A percentile compares a stretch with the other conserved stretches of the same genome.
Conservation (phyloP, 2,329 filamentous ascomycete species). For the Phialophora tarda region DNA sequence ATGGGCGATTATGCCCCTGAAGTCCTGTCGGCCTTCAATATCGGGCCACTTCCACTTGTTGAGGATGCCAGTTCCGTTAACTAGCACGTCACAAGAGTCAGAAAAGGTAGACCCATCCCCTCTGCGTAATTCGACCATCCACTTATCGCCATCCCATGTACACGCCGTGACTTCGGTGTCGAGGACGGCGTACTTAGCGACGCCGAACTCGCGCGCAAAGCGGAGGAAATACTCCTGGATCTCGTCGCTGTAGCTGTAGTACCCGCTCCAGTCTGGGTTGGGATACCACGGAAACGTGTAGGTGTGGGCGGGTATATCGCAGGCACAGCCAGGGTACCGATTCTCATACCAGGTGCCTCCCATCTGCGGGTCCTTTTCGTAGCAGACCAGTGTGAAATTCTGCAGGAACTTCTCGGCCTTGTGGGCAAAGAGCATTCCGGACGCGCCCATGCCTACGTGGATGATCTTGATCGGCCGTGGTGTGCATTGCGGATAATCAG, state of each 20-base stretch:
- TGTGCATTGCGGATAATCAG: slow-evolving; percentile 29
- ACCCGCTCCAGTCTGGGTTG: slow-evolving; percentile 39
- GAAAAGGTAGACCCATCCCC: slow-evolving; percentile 19
- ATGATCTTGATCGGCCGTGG: slow-evolving; percentile 32
- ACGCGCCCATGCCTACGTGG: slow-evolving; percentile 34
- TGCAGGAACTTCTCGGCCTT: slow-evolving; percentile 45
- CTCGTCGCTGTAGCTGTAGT: slow-evolving; percentile 40
- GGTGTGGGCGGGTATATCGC: slow-evolving; percentile 47
- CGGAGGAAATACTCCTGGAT: slow-evolving; percentile 41
- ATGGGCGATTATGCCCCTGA: slow-evolving; percentile 45
- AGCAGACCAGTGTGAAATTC: slow-evolving; percentile 33
- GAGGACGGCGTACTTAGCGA: slow-evolving; percentile 23
- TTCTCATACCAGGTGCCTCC: slow-evolving; percentile 31
- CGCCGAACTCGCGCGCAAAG: slow-evolving; percentile 37
- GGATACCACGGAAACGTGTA: slow-evolving; percentile 35
- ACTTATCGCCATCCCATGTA: slow-evolving; percentile 15
- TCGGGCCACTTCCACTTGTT: slow-evolving; percentile 46
- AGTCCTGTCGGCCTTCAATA: slow-evolving; percentile 45
- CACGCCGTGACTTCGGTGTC: slow-evolving; percentile 24
- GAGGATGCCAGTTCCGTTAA: slow-evolving; percentile 28
- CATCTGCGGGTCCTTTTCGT: slow-evolving; percentile 32
- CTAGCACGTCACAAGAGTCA: slow-evolving; percentile 26
- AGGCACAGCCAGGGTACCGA: slow-evolving; percentile 27
- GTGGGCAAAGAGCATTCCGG: slow-evolving; percentile 31
- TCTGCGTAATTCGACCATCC: slow-evolving; percentile 16